A percentile compares a stretch with the other conserved stretches of the same genome.
Evolutionary conservation across 2,329 filamentous ascomycete species (phyloP).

Genomic region (Colletotrichum sp.): DNA sequence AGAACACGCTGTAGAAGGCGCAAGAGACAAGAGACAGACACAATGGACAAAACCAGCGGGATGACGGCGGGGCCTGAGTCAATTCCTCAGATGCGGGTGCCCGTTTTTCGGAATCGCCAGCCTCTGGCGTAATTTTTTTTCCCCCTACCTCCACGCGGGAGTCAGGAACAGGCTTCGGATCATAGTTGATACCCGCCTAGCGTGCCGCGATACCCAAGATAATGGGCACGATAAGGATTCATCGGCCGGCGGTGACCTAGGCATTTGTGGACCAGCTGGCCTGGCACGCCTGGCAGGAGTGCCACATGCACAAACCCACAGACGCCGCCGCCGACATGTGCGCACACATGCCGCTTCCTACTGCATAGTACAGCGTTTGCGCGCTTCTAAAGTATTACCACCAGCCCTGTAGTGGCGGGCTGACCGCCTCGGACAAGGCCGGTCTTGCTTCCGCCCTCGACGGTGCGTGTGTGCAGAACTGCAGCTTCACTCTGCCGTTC

Average conservation of each 20-base stretch:
- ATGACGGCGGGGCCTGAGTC: constrained; percentile 5
- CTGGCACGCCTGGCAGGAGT: neutral
- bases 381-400: neutral
- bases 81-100: constrained; percentile 4
- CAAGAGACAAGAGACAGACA: neutral
- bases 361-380: neutral
- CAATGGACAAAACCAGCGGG: constrained; percentile 5
- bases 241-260: neutral
- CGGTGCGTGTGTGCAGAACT: neutral
- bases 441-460: neutral
- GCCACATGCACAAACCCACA: neutral
- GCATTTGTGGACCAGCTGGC: neutral
- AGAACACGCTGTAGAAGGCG: neutral
- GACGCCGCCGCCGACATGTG: neutral
- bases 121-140: constrained; percentile 8
- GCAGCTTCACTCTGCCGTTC: neutral
- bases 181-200: neutral
- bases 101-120: constrained; percentile 17
- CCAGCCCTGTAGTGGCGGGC: neutral
- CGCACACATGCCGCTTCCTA: neutral
- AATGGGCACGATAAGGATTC: neutral
- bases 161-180: constrained; percentile 7
- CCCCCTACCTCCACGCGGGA: neutral
- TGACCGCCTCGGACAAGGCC: constrained; percentile 4
- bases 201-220: neutral